Evolutionary conservation across 768 basidiomycete genomes (phyloP), one percentile per base, ranked within the genome.

Genomic region (Chiua virens): DNA sequence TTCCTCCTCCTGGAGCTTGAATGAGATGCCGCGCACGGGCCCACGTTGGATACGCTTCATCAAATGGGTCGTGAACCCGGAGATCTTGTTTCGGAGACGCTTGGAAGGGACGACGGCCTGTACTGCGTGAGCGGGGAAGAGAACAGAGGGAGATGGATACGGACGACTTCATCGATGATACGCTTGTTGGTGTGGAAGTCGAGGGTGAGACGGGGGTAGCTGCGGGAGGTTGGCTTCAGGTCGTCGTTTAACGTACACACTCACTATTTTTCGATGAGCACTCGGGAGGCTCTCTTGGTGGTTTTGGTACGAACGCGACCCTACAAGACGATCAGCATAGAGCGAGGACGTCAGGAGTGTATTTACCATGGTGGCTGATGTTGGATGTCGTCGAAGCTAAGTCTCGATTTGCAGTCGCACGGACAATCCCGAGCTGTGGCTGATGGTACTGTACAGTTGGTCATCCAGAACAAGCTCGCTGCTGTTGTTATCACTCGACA

Each of bases 121-220:
- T 25, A 30, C 28, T 23, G 5, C 21, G 17, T 34, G 13, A 47
- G 38, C 32, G 6, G 9, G 18, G 25, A 8, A 20, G 3, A 7
- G 7, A 20, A 14, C 14, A 18, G 7, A 9, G 8, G 69, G 66
- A 22, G 4, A 5, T 30, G 20, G 25, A 27, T 32, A 80, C 83
- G 71, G 67, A 93, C 92, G 67, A 92, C 91, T 89, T 93, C 91
- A 88, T 92, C 91, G 74, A 96, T 92, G 73, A 96, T 92, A 60
- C 94, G 87, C 78, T 98, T 98, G 87, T 98, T 98, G 72, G 94
- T 97, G 85, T 98, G 94, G 76, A 98, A 98, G 73, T 98, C 96
- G 72, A 98, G 89, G 60, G 96, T 98, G 64, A 99, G 86, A 69
- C 96, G 92, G 63, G 96, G 96, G 80, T 99, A 99, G 85, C 89